Base-by-base conservation (phyloP, 108 stramenopile species). In the Nitzschia sp. region DNA sequence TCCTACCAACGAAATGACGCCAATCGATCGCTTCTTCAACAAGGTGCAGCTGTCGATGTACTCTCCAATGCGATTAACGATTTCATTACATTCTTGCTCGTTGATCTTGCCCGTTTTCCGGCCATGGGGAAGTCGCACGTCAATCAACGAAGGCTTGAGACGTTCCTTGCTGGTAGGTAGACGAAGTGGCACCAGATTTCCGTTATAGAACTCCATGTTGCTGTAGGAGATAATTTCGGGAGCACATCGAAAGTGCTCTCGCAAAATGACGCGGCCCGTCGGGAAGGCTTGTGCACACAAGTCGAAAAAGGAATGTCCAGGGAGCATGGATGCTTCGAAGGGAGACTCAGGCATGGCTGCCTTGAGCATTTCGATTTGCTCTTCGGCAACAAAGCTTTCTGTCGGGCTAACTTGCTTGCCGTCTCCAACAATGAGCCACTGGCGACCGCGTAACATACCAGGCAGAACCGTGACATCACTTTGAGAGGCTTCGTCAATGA, bases 381-480 rank as follows among this genome's bases (percentile, higher is more conserved):
- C 80, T 63, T 87, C 86, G 35, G 74, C 54, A n/a, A 83, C 76
- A 60, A 87, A 87, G 33, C 66, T 56, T 64, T 87, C 86, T 2
- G 78, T 79, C 2, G 86, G 86, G 47, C 78, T 80, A 11, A 87
- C 86, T 74, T 87, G 86, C 48, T 79, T 79, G 0, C 80, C 78
- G 55, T 87, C 86, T 9, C 86, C 86, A n/a, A 87, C 86, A 71
- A 87, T 84, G n/a, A 87, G 42, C 86, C 86, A 87, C 68, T 84
- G 81, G 57, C 84, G 84, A 15, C 82, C 86, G 18, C 86, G 74
- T 51, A 87, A 30, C 74, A 87, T 79, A 32, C 79, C 80, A n/a
- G 86, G 82, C 1, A 87, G 75, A 0, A 79, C 78, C 1, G 75
- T 80, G 0, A 81, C 63, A 42, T 87, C 86, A 55, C 83, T 84